These are phyloP conservation scores for Ceriops tagal DNA, from an alignment of 345 rosid species.

Conservation along the genomic window DNA sequence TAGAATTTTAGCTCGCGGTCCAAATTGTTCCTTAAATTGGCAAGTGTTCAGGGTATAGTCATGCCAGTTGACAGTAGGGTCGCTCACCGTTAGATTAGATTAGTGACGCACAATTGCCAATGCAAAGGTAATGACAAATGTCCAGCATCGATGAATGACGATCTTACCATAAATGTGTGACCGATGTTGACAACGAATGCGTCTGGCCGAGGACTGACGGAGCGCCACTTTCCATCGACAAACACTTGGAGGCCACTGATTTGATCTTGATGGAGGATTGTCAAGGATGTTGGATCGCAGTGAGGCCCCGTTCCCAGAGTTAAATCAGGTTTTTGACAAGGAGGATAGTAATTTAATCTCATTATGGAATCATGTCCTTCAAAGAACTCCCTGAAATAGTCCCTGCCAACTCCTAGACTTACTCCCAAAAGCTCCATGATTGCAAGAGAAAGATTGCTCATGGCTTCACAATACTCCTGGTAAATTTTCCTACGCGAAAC, in stretches of 20 bases:
- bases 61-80: too few relatives aligned
- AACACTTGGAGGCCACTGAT: constrained; percentile 92
- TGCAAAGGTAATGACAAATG: too few relatives aligned
- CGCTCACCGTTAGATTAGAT: too few relatives aligned
- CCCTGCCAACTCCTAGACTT: constrained; percentile 57
- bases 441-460: constrained; percentile 72
- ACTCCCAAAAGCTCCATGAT: constrained; percentile 87
- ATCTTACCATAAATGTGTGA: constrained; percentile 89
- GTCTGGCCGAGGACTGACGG: constrained; percentile 55
- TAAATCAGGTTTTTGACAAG: constrained; percentile 84
- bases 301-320: constrained; percentile 99
- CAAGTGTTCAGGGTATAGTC: too few relatives aligned
- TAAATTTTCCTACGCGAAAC: constrained; percentile 48
- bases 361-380: constrained; percentile 84
- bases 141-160: neutral
- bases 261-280: constrained; percentile 93
- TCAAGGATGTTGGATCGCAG: constrained; percentile 95
- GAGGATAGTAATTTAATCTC: constrained; percentile 92
- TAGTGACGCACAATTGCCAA: too few relatives aligned
- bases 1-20: too few relatives aligned
- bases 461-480: constrained; percentile 81
- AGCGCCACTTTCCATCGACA: constrained; percentile 71
- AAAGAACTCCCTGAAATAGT: constrained; percentile 62
- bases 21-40: too few relatives aligned
- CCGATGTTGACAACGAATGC: constrained; percentile 95